These are phyloP conservation scores for Boehmeria nivea DNA, from an alignment of 306 rosid genomes.

Conservation along the genomic window DNA sequence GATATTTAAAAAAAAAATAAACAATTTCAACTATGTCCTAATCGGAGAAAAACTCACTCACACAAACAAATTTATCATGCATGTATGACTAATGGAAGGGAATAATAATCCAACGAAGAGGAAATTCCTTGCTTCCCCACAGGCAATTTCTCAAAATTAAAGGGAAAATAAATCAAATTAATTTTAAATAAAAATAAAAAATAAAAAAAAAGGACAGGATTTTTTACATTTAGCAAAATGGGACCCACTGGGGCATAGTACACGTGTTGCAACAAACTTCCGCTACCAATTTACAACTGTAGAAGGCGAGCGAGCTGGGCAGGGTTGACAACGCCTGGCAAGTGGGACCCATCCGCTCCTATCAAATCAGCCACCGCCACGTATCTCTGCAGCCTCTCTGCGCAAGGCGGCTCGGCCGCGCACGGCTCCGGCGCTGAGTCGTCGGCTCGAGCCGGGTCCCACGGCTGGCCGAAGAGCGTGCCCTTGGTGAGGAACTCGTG, in stretches of 20 bases:
- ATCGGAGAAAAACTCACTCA: too few species aligned
- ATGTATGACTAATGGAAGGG: too few species aligned
- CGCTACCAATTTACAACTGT: constrained; percentile 42
- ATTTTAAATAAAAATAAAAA: background rate
- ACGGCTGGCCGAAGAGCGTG: constrained; percentile 60
- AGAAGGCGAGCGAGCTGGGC: constrained; percentile 64
- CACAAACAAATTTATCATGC: too few species aligned
- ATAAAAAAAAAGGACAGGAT: constrained; percentile 1
- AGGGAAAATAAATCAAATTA: background rate
- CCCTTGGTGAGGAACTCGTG: constrained; percentile 80
- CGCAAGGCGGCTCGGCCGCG: constrained; percentile 17
- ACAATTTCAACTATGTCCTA: too few species aligned
- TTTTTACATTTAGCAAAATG: background rate
- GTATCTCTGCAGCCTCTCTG: constrained; percentile 43
- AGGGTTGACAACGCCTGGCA: constrained; percentile 78
- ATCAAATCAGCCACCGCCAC: constrained; percentile 59
- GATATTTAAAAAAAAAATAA: too few species aligned
- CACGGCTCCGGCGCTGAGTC: background rate
- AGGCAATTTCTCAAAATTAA: background rate
- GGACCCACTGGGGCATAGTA: constrained; percentile 23
- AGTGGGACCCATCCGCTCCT: constrained; percentile 50
- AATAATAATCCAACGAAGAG: too few species aligned
- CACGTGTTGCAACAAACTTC: constrained; percentile 28
- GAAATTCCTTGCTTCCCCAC: too few species aligned
- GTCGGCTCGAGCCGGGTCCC: constrained; percentile 38